phyloP scores from a whole-genome alignment of 2,329 filamentous ascomycete species.

The Xylaria sp. region DNA sequence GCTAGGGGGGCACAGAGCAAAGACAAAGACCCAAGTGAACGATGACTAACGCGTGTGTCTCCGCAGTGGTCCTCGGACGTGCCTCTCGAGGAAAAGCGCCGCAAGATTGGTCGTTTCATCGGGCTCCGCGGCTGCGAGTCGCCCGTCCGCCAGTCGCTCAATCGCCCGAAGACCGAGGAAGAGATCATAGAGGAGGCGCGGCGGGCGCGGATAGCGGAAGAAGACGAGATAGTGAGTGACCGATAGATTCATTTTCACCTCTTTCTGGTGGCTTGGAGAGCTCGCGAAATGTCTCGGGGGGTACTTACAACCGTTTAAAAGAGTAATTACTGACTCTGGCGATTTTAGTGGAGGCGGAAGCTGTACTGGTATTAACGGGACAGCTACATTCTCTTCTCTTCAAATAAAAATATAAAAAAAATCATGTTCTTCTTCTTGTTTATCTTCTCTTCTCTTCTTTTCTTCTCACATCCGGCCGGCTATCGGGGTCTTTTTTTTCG shows the following conservation, averaged over 20 bases:
- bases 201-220: slow-evolving; percentile 49
- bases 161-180: slow-evolving; percentile 42
- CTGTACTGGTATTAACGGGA: slow-evolving; percentile 49
- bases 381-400: neutral
- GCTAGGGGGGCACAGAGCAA: neutral
- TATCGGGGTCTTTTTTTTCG: neutral
- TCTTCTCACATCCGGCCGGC: neutral
- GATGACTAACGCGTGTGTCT: slow-evolving; percentile 11
- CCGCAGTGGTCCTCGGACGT: slow-evolving; percentile 63
- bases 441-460: neutral
- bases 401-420: neutral
- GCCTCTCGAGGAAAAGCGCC: slow-evolving; percentile 73
- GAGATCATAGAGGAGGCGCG: slow-evolving; percentile 43
- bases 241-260: too few relatives aligned
- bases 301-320: too few relatives aligned
- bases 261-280: too few relatives aligned
- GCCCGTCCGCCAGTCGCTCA: slow-evolving; percentile 53
- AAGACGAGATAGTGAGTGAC: slow-evolving; percentile 54
- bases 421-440: neutral
- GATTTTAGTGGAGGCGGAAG: slow-evolving; percentile 57
- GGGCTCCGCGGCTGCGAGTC: slow-evolving; percentile 73
- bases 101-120: slow-evolving; percentile 79
- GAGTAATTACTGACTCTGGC: too few relatives aligned
- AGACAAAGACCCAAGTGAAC: neutral
- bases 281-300: too few relatives aligned